phyloP scores from a whole-genome alignment of 306 rosid genomes.

The Mimosa pudica region DNA sequence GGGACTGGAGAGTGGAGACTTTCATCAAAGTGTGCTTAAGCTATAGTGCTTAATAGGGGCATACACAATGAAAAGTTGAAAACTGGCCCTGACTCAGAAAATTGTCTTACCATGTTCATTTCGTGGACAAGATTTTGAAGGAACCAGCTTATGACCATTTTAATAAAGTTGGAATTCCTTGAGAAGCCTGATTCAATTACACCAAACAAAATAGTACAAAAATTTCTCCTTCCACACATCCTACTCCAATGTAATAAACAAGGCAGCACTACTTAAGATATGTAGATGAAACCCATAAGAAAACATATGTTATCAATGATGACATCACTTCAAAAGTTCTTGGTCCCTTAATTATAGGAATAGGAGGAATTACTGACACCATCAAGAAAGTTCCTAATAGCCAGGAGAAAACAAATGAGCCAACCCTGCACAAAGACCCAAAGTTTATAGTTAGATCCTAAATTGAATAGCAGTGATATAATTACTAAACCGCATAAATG shows the following conservation, averaged over 20 bases:
- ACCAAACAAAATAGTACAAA: neutral
- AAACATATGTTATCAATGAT: conserved; percentile 71
- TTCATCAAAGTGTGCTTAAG: neutral
- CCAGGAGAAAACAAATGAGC: conserved; percentile 82
- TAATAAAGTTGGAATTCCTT: neutral
- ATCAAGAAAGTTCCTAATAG: conserved; percentile 95
- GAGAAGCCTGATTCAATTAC: neutral
- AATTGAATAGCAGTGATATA: neutral
- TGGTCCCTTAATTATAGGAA: conserved; percentile 70
- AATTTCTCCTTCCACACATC: neutral
- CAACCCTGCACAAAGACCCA: conserved; percentile 69
- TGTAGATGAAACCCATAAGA: conserved; percentile 89
- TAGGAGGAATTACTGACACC: conserved; percentile 93
- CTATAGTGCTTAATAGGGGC: neutral
- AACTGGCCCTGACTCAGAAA: conserved; percentile 40
- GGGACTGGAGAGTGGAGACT: neutral
- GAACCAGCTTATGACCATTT: neutral
- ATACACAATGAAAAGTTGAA: neutral
- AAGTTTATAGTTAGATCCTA: conserved; percentile 27
- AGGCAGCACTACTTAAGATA: conserved; percentile 53
- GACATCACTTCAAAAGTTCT: conserved; percentile 88
- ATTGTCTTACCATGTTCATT: neutral
- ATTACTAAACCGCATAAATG: conserved; percentile 22
- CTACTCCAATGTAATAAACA: neutral
- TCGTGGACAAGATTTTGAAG: neutral